phyloP scores from a whole-genome alignment of 306 rosid genomes.

The Alnus glutinosa region DNA sequence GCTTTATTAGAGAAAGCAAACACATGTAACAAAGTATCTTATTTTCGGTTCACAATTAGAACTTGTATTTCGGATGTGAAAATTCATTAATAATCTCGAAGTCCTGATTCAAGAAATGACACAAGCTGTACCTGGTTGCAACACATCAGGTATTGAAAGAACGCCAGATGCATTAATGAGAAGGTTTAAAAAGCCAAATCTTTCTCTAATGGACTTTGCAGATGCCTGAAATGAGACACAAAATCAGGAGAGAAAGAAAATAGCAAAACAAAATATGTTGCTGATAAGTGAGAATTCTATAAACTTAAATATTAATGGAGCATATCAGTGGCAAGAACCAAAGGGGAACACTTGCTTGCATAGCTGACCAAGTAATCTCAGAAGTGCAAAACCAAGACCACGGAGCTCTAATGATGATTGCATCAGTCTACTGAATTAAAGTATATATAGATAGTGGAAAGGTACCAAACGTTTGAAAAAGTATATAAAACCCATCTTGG shows the following conservation, averaged over 20 bases:
- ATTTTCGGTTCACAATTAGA: neutral
- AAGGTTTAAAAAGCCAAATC: conserved; percentile 78
- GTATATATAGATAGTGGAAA: neutral
- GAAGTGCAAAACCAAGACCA: neutral
- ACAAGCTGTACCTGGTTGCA: conserved; percentile 74
- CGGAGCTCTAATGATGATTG: neutral
- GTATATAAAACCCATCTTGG: neutral
- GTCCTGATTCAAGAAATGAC: conserved; percentile 5
- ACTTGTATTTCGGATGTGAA: neutral
- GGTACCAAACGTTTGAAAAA: neutral
- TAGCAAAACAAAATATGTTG: neutral
- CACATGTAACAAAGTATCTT: conserved; percentile 5
- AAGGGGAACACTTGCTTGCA: neutral
- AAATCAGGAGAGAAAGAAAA: neutral
- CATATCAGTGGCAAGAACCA: neutral
- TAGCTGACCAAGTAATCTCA: neutral
- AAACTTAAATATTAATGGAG: neutral
- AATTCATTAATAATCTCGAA: neutral
- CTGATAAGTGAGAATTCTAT: neutral
- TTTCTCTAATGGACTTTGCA: conserved; percentile 64
- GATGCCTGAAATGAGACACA: conserved; percentile 61
- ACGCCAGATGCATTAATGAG: conserved; percentile 90
- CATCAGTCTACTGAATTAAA: neutral
- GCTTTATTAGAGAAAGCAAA: conserved; percentile 4
- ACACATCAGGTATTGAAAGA: conserved; percentile 72